Base-by-base conservation (phyloP, 1,284 basidiomycete genomes). In the Rhodotorula sp. region DNA sequence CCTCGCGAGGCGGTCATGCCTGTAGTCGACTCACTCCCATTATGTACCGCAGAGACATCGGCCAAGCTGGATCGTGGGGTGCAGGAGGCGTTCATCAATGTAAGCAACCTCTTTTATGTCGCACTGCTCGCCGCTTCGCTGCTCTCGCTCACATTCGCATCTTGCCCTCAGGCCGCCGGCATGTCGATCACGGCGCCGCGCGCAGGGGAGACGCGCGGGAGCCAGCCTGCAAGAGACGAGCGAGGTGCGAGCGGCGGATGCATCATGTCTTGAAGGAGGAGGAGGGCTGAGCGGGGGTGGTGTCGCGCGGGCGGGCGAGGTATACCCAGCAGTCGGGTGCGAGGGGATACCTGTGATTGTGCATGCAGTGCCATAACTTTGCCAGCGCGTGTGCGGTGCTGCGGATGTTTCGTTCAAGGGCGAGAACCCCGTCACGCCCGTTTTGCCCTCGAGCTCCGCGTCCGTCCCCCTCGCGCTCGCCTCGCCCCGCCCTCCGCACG, bases 11-110 rank as follows among this genome's bases (percentile, higher is more conserved):
- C n/a, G n/a, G n/a, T n/a, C n/a, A n/a, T n/a, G n/a, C n/a, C n/a
- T n/a, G n/a, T n/a, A n/a, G n/a, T n/a, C n/a, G n/a, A n/a, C n/a
- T n/a, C n/a, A n/a, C n/a, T n/a, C n/a, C n/a, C n/a, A n/a, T n/a
- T n/a, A n/a, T n/a, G n/a, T n/a, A 8, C 48, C 46, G 15, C 77
- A 94, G 94, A 98, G 84, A 97, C 94, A 81, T 96, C 93, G 74
- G 94, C 95, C 19, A 97, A 96, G 81, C 91, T 94, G 79, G 95
- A 97, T 79, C 87, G 95, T 57, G 95, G 95, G 8, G 94, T 98
- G 17, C 85, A 87, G 37, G 94, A 98, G 80, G 93, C 94, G 10
- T 94, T 98, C 79, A 87, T 91, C 76, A 93, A 95, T 63, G 72
- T 61, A 21, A 36, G 66, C 22, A 25, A 21, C 6, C 22, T 36